Base-by-base conservation (phyloP, 371 early-diverging fungal genomes). In the Syncephalis plumigaleata region DNA sequence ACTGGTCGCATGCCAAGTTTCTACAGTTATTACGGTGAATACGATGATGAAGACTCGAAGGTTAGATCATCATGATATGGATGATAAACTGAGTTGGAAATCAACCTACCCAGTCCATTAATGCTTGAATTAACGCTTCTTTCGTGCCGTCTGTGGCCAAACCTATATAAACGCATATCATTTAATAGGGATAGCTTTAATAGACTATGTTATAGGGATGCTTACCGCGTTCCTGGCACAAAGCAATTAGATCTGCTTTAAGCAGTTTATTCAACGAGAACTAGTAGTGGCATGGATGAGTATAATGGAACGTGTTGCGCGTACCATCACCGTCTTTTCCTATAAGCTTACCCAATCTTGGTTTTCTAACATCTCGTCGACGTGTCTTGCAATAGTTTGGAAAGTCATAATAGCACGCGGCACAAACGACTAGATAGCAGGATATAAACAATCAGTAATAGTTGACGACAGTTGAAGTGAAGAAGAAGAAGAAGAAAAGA, bases 181-280 rank as follows among this genome's bases (percentile, higher is more conserved):
- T 18, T 39, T 21, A 39, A 39, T 24, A 25, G n/a, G 39, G 4
- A 26, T n/a, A 26, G 16, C 23, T 22, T 23, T 42, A 24, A n/a
- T 11, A 31, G n/a, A n/a, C n/a, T 22, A 2, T 26, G 26, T 16
- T 26, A 36, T 36, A 9, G 5, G 21, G 36, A 11, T 3, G 51
- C 61, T 48, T 60, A 74, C 77, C 75, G 68, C 81, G 63, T 48
- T 80, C 81, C 54, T 76, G 81, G 55, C 83, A 82, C 48, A 75
- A 65, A 37, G 76, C 74, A 36, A 82, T 74, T 23, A 82, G 56
- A 54, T 82, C 81, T 1, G 79, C 83, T 47, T 73, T 64, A 49
- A 73, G 62, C 52, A 74, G 65, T 39, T 67, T 64, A 52, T 68
- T 64, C 1, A 82, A 63, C 2, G 66, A 61, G 23, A 57, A 55